These are phyloP conservation scores for Mycothermus thermophilus DNA, from an alignment of 495 filamentous ascomycete species.

Conservation along the genomic window DNA sequence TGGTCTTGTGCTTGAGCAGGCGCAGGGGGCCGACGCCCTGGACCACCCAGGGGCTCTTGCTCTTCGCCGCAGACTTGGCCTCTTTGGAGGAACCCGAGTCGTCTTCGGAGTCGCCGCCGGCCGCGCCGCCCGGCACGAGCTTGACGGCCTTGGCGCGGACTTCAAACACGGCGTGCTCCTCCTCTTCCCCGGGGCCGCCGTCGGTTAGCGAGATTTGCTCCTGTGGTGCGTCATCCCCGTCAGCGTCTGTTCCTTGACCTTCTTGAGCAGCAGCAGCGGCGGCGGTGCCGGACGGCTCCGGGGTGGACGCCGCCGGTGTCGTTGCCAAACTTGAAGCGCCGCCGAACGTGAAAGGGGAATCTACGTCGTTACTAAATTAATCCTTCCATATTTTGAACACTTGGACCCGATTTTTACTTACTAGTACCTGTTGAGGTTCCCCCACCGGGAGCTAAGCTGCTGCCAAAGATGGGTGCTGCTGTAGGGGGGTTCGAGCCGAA, in stretches of 20 bases:
- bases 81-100: constrained; percentile 17
- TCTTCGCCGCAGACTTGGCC: constrained; percentile 19
- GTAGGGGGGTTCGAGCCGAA: constrained; percentile 15
- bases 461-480: constrained; percentile 16
- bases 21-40: constrained; percentile 52
- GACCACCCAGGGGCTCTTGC: constrained; percentile 38
- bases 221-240: constrained; percentile 36
- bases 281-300: constrained; percentile 37
- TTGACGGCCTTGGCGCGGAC: constrained; percentile 50
- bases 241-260: constrained; percentile 30
- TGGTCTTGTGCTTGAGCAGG: constrained; percentile 52
- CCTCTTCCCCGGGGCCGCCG: constrained; percentile 53
- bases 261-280: constrained; percentile 26
- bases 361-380: no score
- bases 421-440: constrained; percentile 32
- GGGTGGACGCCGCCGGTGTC: constrained; percentile 48
- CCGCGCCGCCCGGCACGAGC: constrained; percentile 21
- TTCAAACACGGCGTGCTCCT: constrained; percentile 51
- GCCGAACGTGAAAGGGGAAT: constrained; percentile 33
- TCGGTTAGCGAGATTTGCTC: constrained; percentile 50
- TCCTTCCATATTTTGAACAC: no score
- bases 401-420: no score
- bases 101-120: constrained; percentile 27
- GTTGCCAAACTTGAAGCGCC: constrained; percentile 40
- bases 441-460: constrained; percentile 22